Conservation (phyloP, 2,329 filamentous ascomycete genomes). For the Aspergillus sp. region DNA sequence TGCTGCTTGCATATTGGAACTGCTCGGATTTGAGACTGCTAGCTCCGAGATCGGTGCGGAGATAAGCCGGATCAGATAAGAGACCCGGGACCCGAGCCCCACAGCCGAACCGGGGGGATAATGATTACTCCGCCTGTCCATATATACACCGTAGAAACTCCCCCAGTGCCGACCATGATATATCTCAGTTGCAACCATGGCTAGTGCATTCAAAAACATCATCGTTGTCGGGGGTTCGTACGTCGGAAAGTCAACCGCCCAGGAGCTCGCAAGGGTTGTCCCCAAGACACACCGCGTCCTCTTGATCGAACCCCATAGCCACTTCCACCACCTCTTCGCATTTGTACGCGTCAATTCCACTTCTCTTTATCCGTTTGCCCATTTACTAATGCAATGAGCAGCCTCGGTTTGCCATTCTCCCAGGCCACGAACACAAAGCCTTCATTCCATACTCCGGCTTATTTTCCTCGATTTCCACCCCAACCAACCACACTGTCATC, state of each 20-base stretch:
- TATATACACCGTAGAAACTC: background rate
- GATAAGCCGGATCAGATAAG: constrained; percentile 9
- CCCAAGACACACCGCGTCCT: constrained; percentile 37
- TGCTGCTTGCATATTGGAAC: too few species aligned
- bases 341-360: constrained; percentile 23
- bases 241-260: constrained; percentile 35
- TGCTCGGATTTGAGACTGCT: background rate
- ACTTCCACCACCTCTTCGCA: constrained; percentile 38
- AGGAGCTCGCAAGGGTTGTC: constrained; percentile 35
- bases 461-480: constrained; percentile 25
- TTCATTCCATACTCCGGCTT: constrained; percentile 36
- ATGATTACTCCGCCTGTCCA: constrained; percentile 6
- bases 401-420: constrained; percentile 35
- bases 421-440: constrained; percentile 38
- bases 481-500: constrained; percentile 28
- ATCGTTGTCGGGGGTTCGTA: constrained; percentile 39
- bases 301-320: constrained; percentile 35
- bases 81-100: background rate
- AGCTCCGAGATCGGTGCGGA: constrained; percentile 2
- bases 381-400: constrained; percentile 7
- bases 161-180: background rate
- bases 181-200: constrained; percentile 22
- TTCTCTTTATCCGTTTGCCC: background rate
- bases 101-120: background rate
- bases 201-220: constrained; percentile 31